Conservation (phyloP, 2,329 filamentous ascomycete species). For the Thelonectria blattea region DNA sequence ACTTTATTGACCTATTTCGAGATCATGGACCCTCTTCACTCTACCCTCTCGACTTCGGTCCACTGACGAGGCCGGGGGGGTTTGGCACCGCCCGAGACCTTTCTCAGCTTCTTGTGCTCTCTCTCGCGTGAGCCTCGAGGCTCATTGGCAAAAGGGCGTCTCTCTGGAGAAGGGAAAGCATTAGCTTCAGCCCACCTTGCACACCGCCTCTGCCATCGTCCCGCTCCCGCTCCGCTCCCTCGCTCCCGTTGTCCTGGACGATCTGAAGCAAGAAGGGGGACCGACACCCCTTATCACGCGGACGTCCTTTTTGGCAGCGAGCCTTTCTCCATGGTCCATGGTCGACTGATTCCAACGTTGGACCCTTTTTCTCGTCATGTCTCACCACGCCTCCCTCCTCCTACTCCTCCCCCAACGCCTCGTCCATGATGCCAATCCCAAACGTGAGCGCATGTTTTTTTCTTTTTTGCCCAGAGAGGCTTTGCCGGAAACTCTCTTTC, state of each 20-base stretch:
- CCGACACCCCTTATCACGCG: slow-evolving; percentile 18
- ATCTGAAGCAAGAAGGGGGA: slow-evolving; percentile 16
- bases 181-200: slow-evolving; percentile 31
- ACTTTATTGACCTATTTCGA: slow-evolving; percentile 9
- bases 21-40: neutral
- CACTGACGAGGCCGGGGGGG: slow-evolving; percentile 2
- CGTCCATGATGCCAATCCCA: slow-evolving; percentile 4
- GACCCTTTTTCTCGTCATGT: slow-evolving; percentile 15
- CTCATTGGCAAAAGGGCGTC: neutral
- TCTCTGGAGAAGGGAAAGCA: slow-evolving; percentile 14
- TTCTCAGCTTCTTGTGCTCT: slow-evolving; percentile 5
- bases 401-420: neutral
- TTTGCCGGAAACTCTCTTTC: neutral
- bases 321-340: slow-evolving; percentile 13
- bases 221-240: slow-evolving; percentile 37
- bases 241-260: slow-evolving; percentile 35
- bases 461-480: neutral
- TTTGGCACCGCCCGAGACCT: slow-evolving; percentile 14
- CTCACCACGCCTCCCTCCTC: slow-evolving; percentile 5
- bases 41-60: neutral
- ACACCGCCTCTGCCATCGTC: slow-evolving; percentile 38
- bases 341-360: slow-evolving; percentile 9
- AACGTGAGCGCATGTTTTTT: neutral
- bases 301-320: slow-evolving; percentile 13
- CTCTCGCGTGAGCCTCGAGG: slow-evolving; percentile 15